Evolutionary conservation across 2,329 filamentous ascomycete species (phyloP).

Genomic region (Nothophaeocryptopus gaeumannii): DNA sequence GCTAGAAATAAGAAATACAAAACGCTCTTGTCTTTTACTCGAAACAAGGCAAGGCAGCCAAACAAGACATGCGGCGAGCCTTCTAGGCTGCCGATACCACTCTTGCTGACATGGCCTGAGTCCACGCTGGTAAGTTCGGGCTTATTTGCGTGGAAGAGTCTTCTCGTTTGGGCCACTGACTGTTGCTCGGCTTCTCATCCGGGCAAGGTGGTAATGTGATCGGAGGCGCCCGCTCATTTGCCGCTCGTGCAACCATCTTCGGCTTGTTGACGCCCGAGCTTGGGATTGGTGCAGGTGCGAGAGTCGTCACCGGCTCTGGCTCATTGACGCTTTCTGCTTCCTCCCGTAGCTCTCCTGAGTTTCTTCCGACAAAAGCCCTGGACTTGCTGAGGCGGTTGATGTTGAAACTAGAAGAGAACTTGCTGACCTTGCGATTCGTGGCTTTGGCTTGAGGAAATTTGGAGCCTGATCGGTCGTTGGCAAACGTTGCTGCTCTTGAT

Average conservation of each 20-base stretch:
- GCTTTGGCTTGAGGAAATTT: not conserved
- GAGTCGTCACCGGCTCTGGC: slow-evolving; percentile 7
- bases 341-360: slow-evolving; percentile 1
- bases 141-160: no score
- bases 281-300: slow-evolving; percentile 13
- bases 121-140: no score
- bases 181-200: slow-evolving; percentile 11
- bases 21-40: no score
- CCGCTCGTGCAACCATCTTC: slow-evolving; percentile 34
- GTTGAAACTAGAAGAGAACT: slow-evolving; percentile 24
- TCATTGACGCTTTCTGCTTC: slow-evolving; percentile 15
- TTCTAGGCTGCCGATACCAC: no score
- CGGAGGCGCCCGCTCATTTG: slow-evolving; percentile 33
- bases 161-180: not conserved
- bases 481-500: not conserved
- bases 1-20: no score
- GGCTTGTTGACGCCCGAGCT: slow-evolving; percentile 17
- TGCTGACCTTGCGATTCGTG: slow-evolving; percentile 19
- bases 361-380: slow-evolving; percentile 2
- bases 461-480: not conserved
- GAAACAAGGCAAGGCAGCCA: no score
- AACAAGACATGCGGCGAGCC: no score
- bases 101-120: no score
- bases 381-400: slow-evolving; percentile 22
- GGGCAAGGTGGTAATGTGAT: slow-evolving; percentile 33